A percentile compares a stretch with the other conserved stretches of the same genome.
phyloP scores from a whole-genome alignment of 2,329 filamentous ascomycete genomes.

The Pseudogymnoascus sp. region DNA sequence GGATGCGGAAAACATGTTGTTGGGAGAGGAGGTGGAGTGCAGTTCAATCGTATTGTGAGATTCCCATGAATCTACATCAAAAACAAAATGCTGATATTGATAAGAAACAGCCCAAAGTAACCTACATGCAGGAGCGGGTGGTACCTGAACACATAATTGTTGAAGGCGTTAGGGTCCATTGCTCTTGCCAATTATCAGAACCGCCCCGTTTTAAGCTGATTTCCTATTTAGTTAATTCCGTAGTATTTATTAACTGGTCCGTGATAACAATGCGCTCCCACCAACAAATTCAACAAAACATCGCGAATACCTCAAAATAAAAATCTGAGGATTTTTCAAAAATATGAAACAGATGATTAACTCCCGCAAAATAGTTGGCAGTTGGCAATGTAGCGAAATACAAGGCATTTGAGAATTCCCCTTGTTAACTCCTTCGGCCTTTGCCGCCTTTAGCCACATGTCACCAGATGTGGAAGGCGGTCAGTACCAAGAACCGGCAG shows the following conservation, averaged over 20 bases:
- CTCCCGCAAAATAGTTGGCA: neutral
- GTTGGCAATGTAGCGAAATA: neutral
- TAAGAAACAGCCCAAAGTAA: neutral
- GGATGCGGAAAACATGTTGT: neutral
- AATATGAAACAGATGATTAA: neutral
- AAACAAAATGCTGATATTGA: neutral
- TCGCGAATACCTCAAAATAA: neutral
- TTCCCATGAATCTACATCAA: neutral
- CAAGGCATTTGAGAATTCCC: neutral
- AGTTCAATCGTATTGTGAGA: neutral
- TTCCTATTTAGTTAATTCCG: no score
- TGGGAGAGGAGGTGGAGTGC: neutral
- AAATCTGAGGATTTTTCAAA: neutral
- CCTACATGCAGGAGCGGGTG: neutral
- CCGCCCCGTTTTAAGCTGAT: no score
- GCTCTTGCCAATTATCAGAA: neutral
- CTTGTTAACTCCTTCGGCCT: neutral
- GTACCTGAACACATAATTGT: neutral
- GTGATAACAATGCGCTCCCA: neutral
- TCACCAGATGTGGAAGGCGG: neutral
- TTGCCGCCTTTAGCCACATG: slow-evolving; percentile 4
- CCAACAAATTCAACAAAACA: neutral
- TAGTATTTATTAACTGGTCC: neutral
- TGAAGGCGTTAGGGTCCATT: neutral
- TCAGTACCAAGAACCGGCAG: neutral